Conservation (phyloP, 2,329 filamentous ascomycete species). For the Falciphora oryzae region DNA sequence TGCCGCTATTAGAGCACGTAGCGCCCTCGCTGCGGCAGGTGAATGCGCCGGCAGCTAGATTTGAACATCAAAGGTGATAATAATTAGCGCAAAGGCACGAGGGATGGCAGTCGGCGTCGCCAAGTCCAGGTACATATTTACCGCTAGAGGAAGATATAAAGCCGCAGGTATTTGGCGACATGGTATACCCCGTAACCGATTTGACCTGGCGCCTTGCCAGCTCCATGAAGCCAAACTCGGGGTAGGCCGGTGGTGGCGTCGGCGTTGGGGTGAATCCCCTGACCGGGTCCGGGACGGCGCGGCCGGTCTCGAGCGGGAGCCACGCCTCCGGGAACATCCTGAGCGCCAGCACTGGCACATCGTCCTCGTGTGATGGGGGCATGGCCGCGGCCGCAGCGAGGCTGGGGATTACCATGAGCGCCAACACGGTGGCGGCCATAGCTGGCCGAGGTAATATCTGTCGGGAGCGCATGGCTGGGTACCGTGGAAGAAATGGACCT, state of each 20-base stretch:
- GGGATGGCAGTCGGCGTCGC: background rate
- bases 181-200: background rate
- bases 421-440: background rate
- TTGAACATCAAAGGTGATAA: background rate
- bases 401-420: background rate
- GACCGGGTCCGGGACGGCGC: background rate
- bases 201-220: background rate
- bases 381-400: background rate
- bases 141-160: background rate
- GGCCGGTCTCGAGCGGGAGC: background rate
- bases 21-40: background rate
- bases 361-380: background rate
- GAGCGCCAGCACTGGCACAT: background rate
- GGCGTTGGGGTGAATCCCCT: background rate
- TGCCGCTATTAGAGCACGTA: background rate
- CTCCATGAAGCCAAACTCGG: background rate
- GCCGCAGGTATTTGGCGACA: background rate
- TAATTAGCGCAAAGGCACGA: background rate
- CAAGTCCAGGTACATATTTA: background rate
- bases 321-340: background rate
- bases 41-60: background rate
- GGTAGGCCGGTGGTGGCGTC: background rate
- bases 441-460: background rate
- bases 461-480: background rate
- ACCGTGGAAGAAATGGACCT: background rate